Evolutionary conservation across 345 rosid species (phyloP).

Genomic region (Brassica cretica): DNA sequence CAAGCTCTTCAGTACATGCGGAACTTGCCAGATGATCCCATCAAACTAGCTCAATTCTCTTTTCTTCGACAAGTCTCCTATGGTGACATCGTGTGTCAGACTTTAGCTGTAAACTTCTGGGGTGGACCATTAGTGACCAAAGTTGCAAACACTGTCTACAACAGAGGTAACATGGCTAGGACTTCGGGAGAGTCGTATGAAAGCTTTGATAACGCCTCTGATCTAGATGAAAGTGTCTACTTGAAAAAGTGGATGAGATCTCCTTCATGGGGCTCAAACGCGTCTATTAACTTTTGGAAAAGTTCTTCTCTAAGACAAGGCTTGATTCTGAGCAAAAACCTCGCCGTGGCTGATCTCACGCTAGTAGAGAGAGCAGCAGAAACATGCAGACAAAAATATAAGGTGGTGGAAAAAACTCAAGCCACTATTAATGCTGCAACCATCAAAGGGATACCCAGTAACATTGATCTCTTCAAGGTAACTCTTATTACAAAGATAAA

Average conservation of each 20-base stretch:
- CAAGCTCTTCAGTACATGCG: slow-evolving; percentile 85
- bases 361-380: slow-evolving; percentile 76
- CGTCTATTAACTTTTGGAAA: slow-evolving; percentile 81
- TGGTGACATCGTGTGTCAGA: slow-evolving; percentile 76
- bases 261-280: slow-evolving; percentile 77
- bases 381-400: slow-evolving; percentile 63
- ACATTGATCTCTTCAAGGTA: slow-evolving; percentile 95
- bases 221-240: slow-evolving; percentile 92
- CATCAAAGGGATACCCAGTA: slow-evolving; percentile 89
- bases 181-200: slow-evolving; percentile 50
- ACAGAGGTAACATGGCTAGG: slow-evolving; percentile 36
- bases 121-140: slow-evolving; percentile 74
- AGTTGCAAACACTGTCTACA: slow-evolving; percentile 46
- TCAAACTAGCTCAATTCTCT: slow-evolving; percentile 81
- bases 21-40: slow-evolving; percentile 83
- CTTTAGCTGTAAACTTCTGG: slow-evolving; percentile 87
- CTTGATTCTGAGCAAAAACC: slow-evolving; percentile 74
- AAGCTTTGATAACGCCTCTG: slow-evolving; percentile 54
- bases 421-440: slow-evolving; percentile 96
- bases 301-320: slow-evolving; percentile 56
- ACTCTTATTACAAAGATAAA: not conserved
- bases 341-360: slow-evolving; percentile 71
- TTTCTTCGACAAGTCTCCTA: slow-evolving; percentile 74
- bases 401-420: slow-evolving; percentile 80
- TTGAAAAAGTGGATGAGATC: slow-evolving; percentile 88